phyloP scores from a whole-genome alignment of 2,329 filamentous ascomycete species.

The Fusarium dimerum region DNA sequence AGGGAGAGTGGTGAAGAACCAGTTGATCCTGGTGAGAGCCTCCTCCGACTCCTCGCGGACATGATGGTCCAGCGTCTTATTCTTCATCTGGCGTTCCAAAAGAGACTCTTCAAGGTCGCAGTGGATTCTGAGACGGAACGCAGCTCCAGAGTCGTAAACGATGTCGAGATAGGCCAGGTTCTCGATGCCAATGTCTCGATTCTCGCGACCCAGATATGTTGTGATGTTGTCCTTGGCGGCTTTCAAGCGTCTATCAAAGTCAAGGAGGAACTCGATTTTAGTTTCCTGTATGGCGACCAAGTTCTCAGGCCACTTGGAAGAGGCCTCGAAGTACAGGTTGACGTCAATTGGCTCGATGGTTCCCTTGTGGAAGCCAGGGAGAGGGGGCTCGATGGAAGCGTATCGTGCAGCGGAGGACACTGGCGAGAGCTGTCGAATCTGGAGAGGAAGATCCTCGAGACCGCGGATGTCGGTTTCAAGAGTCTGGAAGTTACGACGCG shows the following conservation, averaged over 20 bases:
- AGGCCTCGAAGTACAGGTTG: slow-evolving; percentile 89
- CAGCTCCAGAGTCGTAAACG: slow-evolving; percentile 67
- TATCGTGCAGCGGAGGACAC: slow-evolving; percentile 74
- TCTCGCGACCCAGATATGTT: slow-evolving; percentile 79
- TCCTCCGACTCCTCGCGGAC: slow-evolving; percentile 68
- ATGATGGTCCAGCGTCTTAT: slow-evolving; percentile 66
- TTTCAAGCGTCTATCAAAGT: slow-evolving; percentile 71
- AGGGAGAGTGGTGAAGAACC: slow-evolving; percentile 70
- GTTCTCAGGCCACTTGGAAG: slow-evolving; percentile 91
- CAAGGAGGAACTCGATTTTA: slow-evolving; percentile 86
- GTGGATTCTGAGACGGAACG: slow-evolving; percentile 84
- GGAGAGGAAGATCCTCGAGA: slow-evolving; percentile 83
- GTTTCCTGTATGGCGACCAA: slow-evolving; percentile 87
- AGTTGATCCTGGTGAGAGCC: slow-evolving; percentile 70
- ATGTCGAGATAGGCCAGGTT: slow-evolving; percentile 86
- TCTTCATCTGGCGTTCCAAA: slow-evolving; percentile 75
- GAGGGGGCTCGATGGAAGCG: slow-evolving; percentile 55
- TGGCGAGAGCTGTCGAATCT: slow-evolving; percentile 76
- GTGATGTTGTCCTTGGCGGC: slow-evolving; percentile 60
- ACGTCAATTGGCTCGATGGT: slow-evolving; percentile 67
- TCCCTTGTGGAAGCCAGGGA: slow-evolving; percentile 45
- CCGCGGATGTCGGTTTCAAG: slow-evolving; percentile 77
- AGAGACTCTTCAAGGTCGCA: slow-evolving; percentile 84
- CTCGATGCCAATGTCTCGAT: slow-evolving; percentile 64
- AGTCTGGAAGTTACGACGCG: slow-evolving; percentile 68